phyloP scores from a whole-genome alignment of 2,329 filamentous ascomycete genomes.

The Aspergillus intermedius region DNA sequence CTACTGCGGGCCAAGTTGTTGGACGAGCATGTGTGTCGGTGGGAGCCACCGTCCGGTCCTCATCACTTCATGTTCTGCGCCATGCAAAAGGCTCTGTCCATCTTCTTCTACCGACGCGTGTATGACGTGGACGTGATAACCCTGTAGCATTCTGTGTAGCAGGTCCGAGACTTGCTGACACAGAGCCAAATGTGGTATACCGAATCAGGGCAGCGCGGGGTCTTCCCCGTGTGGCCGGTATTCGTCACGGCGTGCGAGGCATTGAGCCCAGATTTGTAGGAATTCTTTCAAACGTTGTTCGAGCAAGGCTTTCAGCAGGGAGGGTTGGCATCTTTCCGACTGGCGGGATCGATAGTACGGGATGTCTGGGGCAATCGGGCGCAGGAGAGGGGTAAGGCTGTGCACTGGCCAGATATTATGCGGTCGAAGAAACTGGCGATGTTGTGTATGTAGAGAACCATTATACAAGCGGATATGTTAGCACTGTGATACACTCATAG shows the following conservation, averaged over 20 bases:
- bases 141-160: conserved; percentile 33
- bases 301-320: conserved; percentile 19
- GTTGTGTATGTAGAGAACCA: background rate
- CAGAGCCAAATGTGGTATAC: conserved; percentile 27
- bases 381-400: background rate
- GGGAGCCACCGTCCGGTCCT: conserved; percentile 4
- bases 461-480: too few species aligned
- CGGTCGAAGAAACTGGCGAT: background rate
- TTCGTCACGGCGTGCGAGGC: conserved; percentile 43
- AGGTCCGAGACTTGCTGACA: conserved; percentile 33
- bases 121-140: conserved; percentile 37
- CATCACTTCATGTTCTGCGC: conserved; percentile 28
- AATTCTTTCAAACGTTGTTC: conserved; percentile 31
- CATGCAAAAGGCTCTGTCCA: conserved; percentile 39
- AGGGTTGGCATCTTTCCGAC: conserved; percentile 26
- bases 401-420: background rate
- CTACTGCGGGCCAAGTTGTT: conserved; percentile 26
- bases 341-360: conserved; percentile 19
- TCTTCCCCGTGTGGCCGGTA: conserved; percentile 38
- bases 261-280: conserved; percentile 29
- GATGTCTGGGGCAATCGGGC: conserved; percentile 21
- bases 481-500: too few species aligned
- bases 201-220: conserved; percentile 29
- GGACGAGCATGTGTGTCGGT: conserved; percentile 25
- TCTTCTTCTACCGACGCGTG: conserved; percentile 44